These are phyloP conservation scores for Laburnicola sp. DNA, from an alignment of 2,329 filamentous ascomycete species.

Conservation along the genomic window DNA sequence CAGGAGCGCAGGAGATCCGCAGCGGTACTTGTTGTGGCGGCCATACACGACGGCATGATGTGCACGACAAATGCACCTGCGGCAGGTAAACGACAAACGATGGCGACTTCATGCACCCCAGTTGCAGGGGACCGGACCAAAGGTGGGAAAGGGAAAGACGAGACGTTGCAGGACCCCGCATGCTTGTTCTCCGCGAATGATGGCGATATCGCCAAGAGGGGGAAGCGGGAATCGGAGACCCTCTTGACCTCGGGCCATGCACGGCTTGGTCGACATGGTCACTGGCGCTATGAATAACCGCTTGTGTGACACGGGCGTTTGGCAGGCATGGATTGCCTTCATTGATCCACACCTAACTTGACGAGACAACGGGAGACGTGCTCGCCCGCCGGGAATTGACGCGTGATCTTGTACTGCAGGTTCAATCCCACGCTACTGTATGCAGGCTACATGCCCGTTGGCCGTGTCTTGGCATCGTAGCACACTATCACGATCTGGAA, in stretches of 20 bases:
- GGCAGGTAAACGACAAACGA: not conserved
- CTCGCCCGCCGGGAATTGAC: not conserved
- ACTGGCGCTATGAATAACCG: conserved; percentile 2
- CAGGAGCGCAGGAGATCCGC: conserved; percentile 5
- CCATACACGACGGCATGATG: not conserved
- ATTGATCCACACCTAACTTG: not conserved
- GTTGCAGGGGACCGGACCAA: not conserved
- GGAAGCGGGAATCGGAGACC: not conserved
- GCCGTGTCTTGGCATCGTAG: not conserved
- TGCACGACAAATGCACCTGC: not conserved
- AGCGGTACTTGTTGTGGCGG: conserved; percentile 2
- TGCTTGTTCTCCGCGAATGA: not conserved
- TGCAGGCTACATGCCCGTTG: conserved; percentile 2
- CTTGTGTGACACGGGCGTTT: not conserved
- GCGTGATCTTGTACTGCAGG: not conserved
- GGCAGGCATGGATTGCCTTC: not conserved
- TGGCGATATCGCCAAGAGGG: conserved; percentile 4
- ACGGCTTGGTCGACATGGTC: not conserved
- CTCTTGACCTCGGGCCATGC: conserved; percentile 2
- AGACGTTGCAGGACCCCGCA: conserved; percentile 1
- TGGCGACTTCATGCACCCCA: not conserved
- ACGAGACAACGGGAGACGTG: too few species aligned
- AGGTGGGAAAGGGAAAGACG: not conserved
- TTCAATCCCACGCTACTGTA: not conserved
- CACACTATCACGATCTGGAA: conserved; percentile 1